These are phyloP conservation scores for Colletotrichum sp. DNA, from an alignment of 2,329 filamentous ascomycete genomes.

Conservation along the genomic window DNA sequence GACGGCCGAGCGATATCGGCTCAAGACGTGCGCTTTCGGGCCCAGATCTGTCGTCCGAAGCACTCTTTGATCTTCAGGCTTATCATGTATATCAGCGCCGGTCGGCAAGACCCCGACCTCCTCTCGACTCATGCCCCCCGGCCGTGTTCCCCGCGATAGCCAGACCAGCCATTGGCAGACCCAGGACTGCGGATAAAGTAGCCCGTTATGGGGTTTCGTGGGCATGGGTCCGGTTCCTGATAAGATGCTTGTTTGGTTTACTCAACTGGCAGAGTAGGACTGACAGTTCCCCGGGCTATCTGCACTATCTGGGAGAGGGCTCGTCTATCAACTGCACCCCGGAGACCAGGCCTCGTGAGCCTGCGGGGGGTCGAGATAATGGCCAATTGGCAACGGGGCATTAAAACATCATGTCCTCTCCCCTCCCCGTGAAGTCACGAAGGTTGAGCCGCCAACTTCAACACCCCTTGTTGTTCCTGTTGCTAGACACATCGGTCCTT, in stretches of 20 bases:
- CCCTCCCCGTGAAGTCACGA: neutral
- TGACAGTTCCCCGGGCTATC: neutral
- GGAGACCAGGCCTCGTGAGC: neutral
- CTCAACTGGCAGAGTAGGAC: neutral
- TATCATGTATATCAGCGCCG: neutral
- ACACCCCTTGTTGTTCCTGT: neutral
- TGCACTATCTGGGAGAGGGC: neutral
- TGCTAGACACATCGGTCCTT: too few species aligned
- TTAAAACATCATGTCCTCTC: neutral
- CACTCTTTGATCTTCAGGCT: neutral
- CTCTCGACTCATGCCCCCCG: neutral
- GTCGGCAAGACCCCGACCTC: neutral
- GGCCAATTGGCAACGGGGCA: slow-evolving; percentile 1
- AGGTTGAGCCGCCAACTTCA: neutral
- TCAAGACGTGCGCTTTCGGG: neutral
- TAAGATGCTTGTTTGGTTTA: neutral
- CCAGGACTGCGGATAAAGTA: neutral
- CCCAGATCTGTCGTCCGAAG: neutral
- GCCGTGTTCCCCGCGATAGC: neutral
- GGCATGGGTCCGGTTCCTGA: neutral
- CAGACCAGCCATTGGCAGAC: neutral
- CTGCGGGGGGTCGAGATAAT: slow-evolving; percentile 1
- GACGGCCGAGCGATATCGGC: slow-evolving; percentile 11
- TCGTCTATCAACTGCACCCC: neutral
- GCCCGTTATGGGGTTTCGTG: neutral